A percentile compares a stretch with the other conserved stretches of the same genome.
phyloP scores from a whole-genome alignment of 139 green algal genomes.

The Coccomyxa sp. region DNA sequence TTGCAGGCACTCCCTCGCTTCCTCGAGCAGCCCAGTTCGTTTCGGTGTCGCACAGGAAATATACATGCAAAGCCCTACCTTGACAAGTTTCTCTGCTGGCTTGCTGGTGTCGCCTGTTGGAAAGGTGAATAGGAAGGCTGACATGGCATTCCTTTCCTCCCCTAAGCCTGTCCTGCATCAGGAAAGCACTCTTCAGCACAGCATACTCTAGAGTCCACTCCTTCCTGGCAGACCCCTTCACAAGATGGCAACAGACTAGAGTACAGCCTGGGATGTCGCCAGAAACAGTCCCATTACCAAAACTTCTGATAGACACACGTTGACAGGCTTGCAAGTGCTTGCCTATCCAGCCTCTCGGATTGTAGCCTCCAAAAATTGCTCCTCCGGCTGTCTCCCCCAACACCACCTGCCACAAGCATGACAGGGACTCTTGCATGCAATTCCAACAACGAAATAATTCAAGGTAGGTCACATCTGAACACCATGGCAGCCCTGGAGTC shows the following conservation, averaged over 20 bases:
- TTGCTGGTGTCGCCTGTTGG: slow-evolving; percentile 40
- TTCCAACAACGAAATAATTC: no score
- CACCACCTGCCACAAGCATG: slow-evolving; percentile 28
- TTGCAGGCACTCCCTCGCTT: no score
- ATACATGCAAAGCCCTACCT: slow-evolving; percentile 33
- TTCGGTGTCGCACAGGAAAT: no score
- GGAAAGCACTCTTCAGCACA: background rate
- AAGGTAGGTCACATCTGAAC: no score
- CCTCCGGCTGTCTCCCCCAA: slow-evolving; percentile 42
- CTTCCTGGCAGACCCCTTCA: no score
- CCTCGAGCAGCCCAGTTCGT: no score
- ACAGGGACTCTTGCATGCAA: background rate
- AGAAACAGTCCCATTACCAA: no score
- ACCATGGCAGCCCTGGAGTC: no score
- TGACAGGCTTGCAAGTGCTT: background rate
- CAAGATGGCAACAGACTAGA: no score
- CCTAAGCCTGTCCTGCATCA: slow-evolving; percentile 44
- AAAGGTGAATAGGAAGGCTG: slow-evolving; percentile 77
- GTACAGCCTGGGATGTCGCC: no score
- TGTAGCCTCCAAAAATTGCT: slow-evolving; percentile 67
- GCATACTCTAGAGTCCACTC: background rate
- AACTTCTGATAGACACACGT: background rate
- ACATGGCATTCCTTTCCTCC: slow-evolving; percentile 59
- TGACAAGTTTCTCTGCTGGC: slow-evolving; percentile 58
- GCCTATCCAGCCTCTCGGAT: slow-evolving; percentile 42